Percentiles rank a stretch among this genome's conserved stretches.
phyloP scores from a whole-genome alignment of 768 basidiomycete species.

The Xerocomellus intermedius region DNA sequence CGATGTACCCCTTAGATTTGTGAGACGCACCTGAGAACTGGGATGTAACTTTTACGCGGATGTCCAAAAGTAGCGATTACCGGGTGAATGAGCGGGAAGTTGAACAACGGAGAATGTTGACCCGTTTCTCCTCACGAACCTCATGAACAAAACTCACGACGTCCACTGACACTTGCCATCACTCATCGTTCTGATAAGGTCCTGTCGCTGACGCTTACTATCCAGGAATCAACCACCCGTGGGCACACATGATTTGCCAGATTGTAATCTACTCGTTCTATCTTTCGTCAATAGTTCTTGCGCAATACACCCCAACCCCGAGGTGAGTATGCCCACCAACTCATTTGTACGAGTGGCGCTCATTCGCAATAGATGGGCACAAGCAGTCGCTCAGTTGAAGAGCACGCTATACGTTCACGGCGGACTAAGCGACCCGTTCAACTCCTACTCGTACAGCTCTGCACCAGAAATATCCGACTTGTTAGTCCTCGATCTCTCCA shows the following conservation, averaged over 20 bases:
- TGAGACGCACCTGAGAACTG: slow-evolving; percentile 9
- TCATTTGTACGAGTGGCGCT: neutral
- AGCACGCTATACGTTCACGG: slow-evolving; percentile 72
- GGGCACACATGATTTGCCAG: slow-evolving; percentile 11
- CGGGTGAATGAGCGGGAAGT: neutral
- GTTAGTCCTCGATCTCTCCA: slow-evolving; percentile 62
- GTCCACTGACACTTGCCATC: slow-evolving; percentile 1
- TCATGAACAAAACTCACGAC: slow-evolving; percentile 20
- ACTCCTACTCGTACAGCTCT: slow-evolving; percentile 67
- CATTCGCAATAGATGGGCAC: slow-evolving; percentile 72
- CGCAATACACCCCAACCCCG: slow-evolving; percentile 26
- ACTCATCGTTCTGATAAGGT: slow-evolving; percentile 10
- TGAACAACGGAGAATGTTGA: neutral
- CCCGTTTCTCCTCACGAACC: slow-evolving; percentile 1
- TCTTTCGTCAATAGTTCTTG: slow-evolving; percentile 14
- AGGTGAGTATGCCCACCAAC: slow-evolving; percentile 16
- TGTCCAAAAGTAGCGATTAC: slow-evolving; percentile 12
- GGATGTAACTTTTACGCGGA: neutral
- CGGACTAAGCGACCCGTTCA: slow-evolving; percentile 73
- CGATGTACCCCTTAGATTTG: slow-evolving; percentile 23
- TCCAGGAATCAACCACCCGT: neutral
- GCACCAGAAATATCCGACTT: slow-evolving; percentile 74
- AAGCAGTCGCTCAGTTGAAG: slow-evolving; percentile 59
- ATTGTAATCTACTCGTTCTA: slow-evolving; percentile 10
- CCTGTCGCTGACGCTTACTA: neutral